Base-by-base conservation (phyloP, 805 yeast genomes). In the Kuraishia hungarica region DNA sequence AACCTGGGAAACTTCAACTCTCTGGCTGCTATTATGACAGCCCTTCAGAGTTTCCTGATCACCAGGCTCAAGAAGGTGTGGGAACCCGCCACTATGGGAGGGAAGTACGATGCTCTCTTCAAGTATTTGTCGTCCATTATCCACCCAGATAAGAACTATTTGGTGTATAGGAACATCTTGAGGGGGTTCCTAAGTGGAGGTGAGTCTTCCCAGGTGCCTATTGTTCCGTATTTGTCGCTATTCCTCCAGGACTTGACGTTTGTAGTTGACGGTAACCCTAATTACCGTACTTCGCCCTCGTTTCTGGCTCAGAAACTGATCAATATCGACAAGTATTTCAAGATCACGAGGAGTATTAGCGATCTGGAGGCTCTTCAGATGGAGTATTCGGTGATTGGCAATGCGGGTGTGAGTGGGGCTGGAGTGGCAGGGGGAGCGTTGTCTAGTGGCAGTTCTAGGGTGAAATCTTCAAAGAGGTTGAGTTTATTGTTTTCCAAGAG, bases 221-320 rank as follows among this genome's bases (percentile, higher is more conserved):
- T 82, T 21, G 92, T 88, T 43, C 96, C 96, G 19, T 88, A 87
- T 64, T 76, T 87, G 56, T 84, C 87, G 51, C 70, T 88, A 54
- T 87, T 86, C 66, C 71, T 88, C 50, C 94, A 86, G 68, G 96
- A 88, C 68, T 73, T 88, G 62, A 87, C 92, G 0, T 87, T 87
- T 70, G 82, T 87, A n/a, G 79, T 83, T 53, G 96, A 88, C 61
- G 93, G 94, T n/a, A 87, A 87, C 64, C 78, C 86, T 47, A 84
- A 82, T 61, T 83, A 73, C 65, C 74, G 92, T 64, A 80, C 75
- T 57, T 83, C 86, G 4, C 73, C 72, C 54, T 67, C 72, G 5
- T 80, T 81, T 62, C 71, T 81, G 62, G 76, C 76, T 58, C 82
- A 80, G 62, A 80, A 80, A 61, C 72, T 86, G 59, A 81, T 88